Evolutionary conservation across 176 grass and related monocot species (phyloP), one percentile per base, ranked within the genome.

Genomic region (Ampelocalamus luodianensis): DNA sequence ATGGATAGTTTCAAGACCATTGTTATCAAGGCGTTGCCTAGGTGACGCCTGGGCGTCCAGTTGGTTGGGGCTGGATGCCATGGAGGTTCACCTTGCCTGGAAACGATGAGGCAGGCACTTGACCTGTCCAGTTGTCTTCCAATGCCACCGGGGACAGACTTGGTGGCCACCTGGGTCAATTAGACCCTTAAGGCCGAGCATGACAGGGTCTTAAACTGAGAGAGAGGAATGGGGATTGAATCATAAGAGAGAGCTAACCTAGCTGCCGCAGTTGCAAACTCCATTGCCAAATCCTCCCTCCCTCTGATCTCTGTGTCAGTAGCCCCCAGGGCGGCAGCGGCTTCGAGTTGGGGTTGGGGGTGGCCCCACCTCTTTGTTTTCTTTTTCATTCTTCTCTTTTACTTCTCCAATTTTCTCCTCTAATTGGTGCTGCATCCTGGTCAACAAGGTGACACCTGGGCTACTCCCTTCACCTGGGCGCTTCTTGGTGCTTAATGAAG

Each of bases 1-100:
- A 65, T 73, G 68, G 7, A 51, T 80, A 65, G 34, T 72, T 76
- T 71, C 3, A 45, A 78, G 58, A 64, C 58, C n/a, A 45, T 78
- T 78, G 38, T 40, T 78, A 78, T 63, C n/a, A 63, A 63, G 56
- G 58, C 1, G 43, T 46, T 24, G 44, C 38, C 56, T 60, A 6
- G 56, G 40, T 65, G 29, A 64, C 15, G 1, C 77, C 77, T 65
- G 6, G 6, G 60, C 9, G 5, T 79, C 43, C 26, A 65, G 46
- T 65, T 3, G 10, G 61, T 13, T 79, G 10, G 55, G 73, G 10
- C 68, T 14, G 5, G 48, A 59, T 63, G 58, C 13, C 16, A 58
- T 45, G n/a, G 24, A 79, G 24, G 32, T 45, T 50, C 23, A 45
- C 59, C 26, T 34, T 18, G 3, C 60, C 10, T 65, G 77, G 17